phyloP scores from a whole-genome alignment of 2,329 filamentous ascomycete species.

The Sarocladiaceae sp. region DNA sequence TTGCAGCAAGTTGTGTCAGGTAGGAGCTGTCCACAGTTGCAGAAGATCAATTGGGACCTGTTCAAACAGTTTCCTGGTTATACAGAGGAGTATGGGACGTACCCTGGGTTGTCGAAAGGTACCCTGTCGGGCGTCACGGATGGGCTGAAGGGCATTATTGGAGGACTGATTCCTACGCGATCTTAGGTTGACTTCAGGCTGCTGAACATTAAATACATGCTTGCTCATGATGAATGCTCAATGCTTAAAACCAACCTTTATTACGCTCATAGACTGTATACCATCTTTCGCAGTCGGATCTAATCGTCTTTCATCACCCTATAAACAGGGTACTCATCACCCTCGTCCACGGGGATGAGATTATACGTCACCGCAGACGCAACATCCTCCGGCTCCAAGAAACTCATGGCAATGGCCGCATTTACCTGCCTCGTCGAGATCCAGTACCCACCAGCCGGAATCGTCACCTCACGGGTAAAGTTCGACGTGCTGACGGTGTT shows the following conservation, averaged over 20 bases:
- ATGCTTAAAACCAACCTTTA: no score
- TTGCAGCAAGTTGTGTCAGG: slow-evolving; percentile 9
- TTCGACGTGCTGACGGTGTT: slow-evolving; percentile 17
- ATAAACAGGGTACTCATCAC: slow-evolving; percentile 3
- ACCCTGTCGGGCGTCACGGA: slow-evolving; percentile 8
- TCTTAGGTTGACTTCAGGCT: no score
- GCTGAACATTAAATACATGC: no score
- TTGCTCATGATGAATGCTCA: no score
- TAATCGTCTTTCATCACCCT: neutral
- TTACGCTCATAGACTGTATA: no score
- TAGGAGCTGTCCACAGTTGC: slow-evolving; percentile 10
- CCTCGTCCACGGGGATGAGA: neutral
- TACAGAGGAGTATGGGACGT: slow-evolving; percentile 13
- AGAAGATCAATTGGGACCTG: slow-evolving; percentile 10
- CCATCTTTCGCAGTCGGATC: neutral
- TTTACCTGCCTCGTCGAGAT: slow-evolving; percentile 4
- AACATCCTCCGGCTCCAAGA: slow-evolving; percentile 2
- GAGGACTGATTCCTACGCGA: slow-evolving; percentile 5
- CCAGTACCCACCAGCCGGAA: neutral
- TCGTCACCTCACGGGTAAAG: neutral
- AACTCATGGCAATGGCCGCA: neutral
- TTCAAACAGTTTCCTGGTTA: slow-evolving; percentile 11
- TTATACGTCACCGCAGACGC: slow-evolving; percentile 1
- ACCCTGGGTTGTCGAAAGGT: slow-evolving; percentile 12
- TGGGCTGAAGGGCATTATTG: slow-evolving; percentile 1